Evolutionary conservation across 805 yeast genomes (phyloP).

Genomic region (Clavispora asparagi): DNA sequence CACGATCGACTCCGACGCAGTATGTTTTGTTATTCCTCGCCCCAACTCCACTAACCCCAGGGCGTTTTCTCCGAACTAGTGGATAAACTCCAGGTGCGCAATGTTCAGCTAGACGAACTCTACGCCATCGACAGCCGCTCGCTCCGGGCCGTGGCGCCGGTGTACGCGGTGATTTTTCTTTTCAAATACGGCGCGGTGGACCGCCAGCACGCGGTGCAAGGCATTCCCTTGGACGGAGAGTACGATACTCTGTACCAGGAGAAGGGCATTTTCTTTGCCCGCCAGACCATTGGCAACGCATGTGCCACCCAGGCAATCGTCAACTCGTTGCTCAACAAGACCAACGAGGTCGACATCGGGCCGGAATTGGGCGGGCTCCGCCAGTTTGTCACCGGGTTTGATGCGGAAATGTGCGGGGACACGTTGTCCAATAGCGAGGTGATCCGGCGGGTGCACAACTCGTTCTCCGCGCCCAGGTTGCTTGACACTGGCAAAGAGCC

Average conservation of each 20-base stretch:
- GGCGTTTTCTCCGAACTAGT: slow-evolving; percentile 61
- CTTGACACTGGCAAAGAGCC: slow-evolving; percentile 40
- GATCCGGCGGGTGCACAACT: slow-evolving; percentile 54
- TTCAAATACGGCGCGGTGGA: slow-evolving; percentile 52
- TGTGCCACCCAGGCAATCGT: slow-evolving; percentile 73
- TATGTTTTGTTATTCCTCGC: slow-evolving; percentile 13
- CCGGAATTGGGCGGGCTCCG: slow-evolving; percentile 42
- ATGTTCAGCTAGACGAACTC: slow-evolving; percentile 55
- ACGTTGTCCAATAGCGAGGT: slow-evolving; percentile 54
- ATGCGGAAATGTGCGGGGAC: slow-evolving; percentile 55
- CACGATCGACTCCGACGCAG: slow-evolving; percentile 63
- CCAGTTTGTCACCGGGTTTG: slow-evolving; percentile 48
- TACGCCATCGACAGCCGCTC: slow-evolving; percentile 46
- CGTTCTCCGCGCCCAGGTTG: slow-evolving; percentile 52
- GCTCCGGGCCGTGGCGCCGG: slow-evolving; percentile 31
- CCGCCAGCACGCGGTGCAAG: slow-evolving; percentile 23
- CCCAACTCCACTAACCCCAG: slow-evolving; percentile 19
- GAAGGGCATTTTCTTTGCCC: slow-evolving; percentile 51
- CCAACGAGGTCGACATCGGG: slow-evolving; percentile 40
- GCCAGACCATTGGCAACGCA: slow-evolving; percentile 61
- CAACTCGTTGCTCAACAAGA: slow-evolving; percentile 46
- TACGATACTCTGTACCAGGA: slow-evolving; percentile 32
- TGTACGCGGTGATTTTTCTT: slow-evolving; percentile 57
- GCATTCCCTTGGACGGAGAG: slow-evolving; percentile 40
- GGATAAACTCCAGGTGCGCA: slow-evolving; percentile 48